Base-by-base conservation (phyloP, 2,329 filamentous ascomycete genomes). In the Xylariomycetidae sp. region DNA sequence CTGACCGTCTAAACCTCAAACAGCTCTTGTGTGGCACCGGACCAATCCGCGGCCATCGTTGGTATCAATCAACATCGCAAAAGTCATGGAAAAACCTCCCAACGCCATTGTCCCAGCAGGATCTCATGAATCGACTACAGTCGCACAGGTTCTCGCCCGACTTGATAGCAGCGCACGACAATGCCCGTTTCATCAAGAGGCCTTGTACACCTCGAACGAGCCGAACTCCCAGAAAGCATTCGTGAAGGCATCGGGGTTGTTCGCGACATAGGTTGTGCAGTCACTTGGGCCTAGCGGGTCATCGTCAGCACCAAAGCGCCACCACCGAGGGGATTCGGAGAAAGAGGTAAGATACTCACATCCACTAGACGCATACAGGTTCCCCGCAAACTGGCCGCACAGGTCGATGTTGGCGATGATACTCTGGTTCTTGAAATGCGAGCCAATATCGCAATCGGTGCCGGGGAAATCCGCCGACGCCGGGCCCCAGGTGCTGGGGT, bases 151-250 rank as follows among this genome's bases (percentile, higher is more conserved):
- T n/a, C n/a, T n/a, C n/a, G n/a, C n/a, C n/a, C n/a, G n/a, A n/a
- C n/a, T n/a, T n/a, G n/a, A n/a, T n/a, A n/a, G n/a, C n/a, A n/a
- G n/a, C n/a, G n/a, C n/a, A n/a, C n/a, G n/a, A n/a, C n/a, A n/a
- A n/a, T 17, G n/a, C 7, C 15, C 3, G n/a, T n/a, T n/a, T n/a
- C 4, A 10, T 42, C 25, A 59, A 5, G 47, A 46, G 8, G 61
- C 56, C 42, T 64, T 57, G 49, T 79, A 82, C 3, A 82, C 67
- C 40, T 72, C 61, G 42, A 82, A 79, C 8, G 61, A 54, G 2
- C 68, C 72, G 58, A 82, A 79, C 57, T 75, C 76, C 80, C 73
- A 85, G 50, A 67, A 84, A 2, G 73, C 79, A 48, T 74, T 67
- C 26, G 58, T 63, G 52, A 76, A 83, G 2, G 59, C 70, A 14